A percentile compares a stretch with the other conserved stretches of the same genome.
Conservation (phyloP, 2,329 filamentous ascomycete species). For the Aspergillus caelatus region DNA sequence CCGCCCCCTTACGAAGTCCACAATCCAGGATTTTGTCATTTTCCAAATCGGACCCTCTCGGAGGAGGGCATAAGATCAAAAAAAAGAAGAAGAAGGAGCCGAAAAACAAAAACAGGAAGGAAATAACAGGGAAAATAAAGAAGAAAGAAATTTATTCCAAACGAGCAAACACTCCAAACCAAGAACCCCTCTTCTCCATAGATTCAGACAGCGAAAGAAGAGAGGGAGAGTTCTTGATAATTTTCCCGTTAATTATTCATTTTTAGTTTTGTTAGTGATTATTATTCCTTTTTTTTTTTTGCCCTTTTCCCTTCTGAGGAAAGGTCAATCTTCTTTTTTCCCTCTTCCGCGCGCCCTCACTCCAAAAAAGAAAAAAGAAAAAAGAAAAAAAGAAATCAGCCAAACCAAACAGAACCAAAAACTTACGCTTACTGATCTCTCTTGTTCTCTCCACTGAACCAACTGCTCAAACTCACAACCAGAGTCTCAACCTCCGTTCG, state of each 20-base stretch:
- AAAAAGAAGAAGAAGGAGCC: too few relatives aligned
- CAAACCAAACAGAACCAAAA: not conserved
- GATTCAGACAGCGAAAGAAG: not conserved
- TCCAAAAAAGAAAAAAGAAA: not conserved
- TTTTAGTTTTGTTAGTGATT: not conserved
- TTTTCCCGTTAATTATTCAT: not conserved
- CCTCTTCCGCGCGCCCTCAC: not conserved
- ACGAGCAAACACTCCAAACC: not conserved
- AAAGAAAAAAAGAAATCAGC: not conserved
- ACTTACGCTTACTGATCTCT: slow-evolving; percentile 19
- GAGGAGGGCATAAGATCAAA: not conserved
- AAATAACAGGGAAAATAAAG: not conserved
- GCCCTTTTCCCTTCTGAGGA: not conserved
- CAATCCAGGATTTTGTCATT: slow-evolving; percentile 1
- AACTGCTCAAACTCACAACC: slow-evolving; percentile 1
- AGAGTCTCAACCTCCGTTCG: not conserved
- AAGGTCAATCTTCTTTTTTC: not conserved
- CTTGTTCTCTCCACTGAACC: not conserved
- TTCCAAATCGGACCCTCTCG: not conserved
- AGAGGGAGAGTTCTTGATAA: not conserved
- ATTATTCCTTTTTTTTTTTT: not conserved
- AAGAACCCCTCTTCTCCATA: not conserved
- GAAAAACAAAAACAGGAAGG: not conserved
- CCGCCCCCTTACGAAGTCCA: not conserved
- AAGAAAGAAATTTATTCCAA: not conserved